These are phyloP conservation scores for Blastobotrys arbuscula DNA, from an alignment of 1,139 yeast species.

Conservation along the genomic window DNA sequence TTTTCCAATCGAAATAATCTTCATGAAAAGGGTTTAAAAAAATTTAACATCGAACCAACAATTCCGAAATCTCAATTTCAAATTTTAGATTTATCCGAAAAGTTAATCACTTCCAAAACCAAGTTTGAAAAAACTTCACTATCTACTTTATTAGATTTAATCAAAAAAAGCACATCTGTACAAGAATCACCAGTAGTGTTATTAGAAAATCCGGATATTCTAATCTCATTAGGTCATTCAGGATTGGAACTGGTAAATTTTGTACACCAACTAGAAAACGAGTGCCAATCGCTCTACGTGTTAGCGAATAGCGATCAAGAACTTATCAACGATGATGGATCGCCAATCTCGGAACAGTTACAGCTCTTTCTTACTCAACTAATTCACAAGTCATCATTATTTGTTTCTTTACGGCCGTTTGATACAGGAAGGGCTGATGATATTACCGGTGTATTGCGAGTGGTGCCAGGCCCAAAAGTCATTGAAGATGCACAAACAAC, in stretches of 20 bases:
- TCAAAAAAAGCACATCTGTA: background rate
- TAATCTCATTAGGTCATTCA: conserved; percentile 24
- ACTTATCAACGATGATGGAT: conserved; percentile 35
- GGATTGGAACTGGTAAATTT: conserved; percentile 11
- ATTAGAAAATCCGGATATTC: conserved; percentile 37
- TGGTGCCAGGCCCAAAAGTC: conserved; percentile 49
- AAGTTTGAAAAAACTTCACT: conserved; percentile 16
- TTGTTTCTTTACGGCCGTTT: conserved; percentile 56
- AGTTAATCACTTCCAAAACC: conserved; percentile 18
- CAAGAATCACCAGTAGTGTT: conserved; percentile 10
- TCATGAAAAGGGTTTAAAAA: conserved; percentile 26
- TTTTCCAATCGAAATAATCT: conserved; percentile 23
- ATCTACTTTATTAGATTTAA: conserved; percentile 8
- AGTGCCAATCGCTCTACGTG: conserved; percentile 23
- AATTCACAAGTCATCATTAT: conserved; percentile 46
- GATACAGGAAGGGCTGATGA: conserved; percentile 80
- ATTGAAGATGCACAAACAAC: conserved; percentile 19
- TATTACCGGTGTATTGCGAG: conserved; percentile 64
- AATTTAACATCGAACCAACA: conserved; percentile 26
- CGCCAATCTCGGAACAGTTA: conserved; percentile 33
- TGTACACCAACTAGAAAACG: conserved; percentile 7
- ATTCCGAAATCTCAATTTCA: conserved; percentile 11
- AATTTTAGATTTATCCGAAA: conserved; percentile 32
- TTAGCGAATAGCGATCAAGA: conserved; percentile 37
- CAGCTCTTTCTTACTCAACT: conserved; percentile 46